A percentile compares a stretch with the other conserved stretches of the same genome.
phyloP scores from a whole-genome alignment of 306 rosid species.

The Cucumis sativus region DNA sequence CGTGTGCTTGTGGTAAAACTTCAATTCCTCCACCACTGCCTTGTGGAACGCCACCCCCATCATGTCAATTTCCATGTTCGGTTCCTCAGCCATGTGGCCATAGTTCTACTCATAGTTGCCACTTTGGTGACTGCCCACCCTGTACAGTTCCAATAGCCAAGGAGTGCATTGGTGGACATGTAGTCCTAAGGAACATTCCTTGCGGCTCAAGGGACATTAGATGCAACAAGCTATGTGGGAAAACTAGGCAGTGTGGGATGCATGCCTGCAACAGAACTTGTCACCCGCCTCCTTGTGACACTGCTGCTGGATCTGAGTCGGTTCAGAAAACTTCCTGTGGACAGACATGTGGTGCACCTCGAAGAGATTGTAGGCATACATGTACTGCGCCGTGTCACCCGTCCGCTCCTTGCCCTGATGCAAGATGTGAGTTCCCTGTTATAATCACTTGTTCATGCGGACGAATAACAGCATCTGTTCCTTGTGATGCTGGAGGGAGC shows the following conservation, averaged over 20 bases:
- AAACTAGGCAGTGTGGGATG: slow-evolving; percentile 79
- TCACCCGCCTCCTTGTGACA: slow-evolving; percentile 68
- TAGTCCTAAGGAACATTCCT: slow-evolving; percentile 82
- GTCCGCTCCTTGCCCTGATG: slow-evolving; percentile 57
- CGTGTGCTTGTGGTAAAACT: slow-evolving; percentile 79
- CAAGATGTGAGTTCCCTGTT: slow-evolving; percentile 49
- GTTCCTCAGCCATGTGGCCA: slow-evolving; percentile 90
- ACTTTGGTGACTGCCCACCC: slow-evolving; percentile 91
- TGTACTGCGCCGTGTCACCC: slow-evolving; percentile 84
- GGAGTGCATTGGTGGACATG: slow-evolving; percentile 90
- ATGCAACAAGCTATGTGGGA: slow-evolving; percentile 87
- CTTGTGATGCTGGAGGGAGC: slow-evolving; percentile 72
- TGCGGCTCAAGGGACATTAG: slow-evolving; percentile 88
- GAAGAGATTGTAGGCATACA: slow-evolving; percentile 80
- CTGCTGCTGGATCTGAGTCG: slow-evolving; percentile 19
- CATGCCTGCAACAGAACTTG: slow-evolving; percentile 86
- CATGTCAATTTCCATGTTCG: slow-evolving; percentile 78
- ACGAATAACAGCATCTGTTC: slow-evolving; percentile 60
- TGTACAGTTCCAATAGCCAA: slow-evolving; percentile 91
- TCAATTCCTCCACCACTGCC: slow-evolving; percentile 85
- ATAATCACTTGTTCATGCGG: slow-evolving; percentile 75
- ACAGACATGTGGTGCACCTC: slow-evolving; percentile 86
- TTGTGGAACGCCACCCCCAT: slow-evolving; percentile 74
- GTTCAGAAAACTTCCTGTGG: slow-evolving; percentile 64
- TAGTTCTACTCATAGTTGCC: slow-evolving; percentile 81